phyloP scores from a whole-genome alignment of 2,329 filamentous ascomycete genomes.

The Amylocarpus encephaloides region DNA sequence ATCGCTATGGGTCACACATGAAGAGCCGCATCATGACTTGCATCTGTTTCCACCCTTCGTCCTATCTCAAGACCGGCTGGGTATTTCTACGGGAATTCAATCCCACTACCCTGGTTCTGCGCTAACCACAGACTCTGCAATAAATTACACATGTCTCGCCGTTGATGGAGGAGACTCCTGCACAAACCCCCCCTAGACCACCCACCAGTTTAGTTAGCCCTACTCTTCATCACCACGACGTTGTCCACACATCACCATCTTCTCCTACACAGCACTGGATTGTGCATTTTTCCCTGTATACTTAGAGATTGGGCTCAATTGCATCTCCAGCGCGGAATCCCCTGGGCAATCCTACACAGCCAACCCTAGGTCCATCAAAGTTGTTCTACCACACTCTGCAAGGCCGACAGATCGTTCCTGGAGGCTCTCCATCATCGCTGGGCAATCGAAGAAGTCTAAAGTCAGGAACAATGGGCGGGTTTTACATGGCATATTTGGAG shows the following conservation, averaged over 20 bases:
- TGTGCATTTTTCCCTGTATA: slow-evolving; percentile 36
- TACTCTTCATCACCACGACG: slow-evolving; percentile 31
- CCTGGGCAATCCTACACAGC: slow-evolving; percentile 22
- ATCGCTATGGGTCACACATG: slow-evolving; percentile 68
- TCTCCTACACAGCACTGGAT: slow-evolving; percentile 27
- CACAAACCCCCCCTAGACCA: slow-evolving; percentile 30
- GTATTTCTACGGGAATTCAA: slow-evolving; percentile 26
- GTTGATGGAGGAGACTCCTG: slow-evolving; percentile 41
- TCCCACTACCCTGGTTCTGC: slow-evolving; percentile 29
- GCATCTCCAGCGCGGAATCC: slow-evolving; percentile 35
- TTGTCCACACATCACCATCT: slow-evolving; percentile 29
- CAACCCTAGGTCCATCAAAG: slow-evolving; percentile 23
- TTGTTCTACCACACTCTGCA: slow-evolving; percentile 26
- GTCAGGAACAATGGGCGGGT: slow-evolving; percentile 49
- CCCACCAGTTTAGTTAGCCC: slow-evolving; percentile 31
- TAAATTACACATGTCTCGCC: slow-evolving; percentile 60
- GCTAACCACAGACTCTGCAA: slow-evolving; percentile 40
- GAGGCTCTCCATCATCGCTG: slow-evolving; percentile 15
- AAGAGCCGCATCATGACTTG: slow-evolving; percentile 55
- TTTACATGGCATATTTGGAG: slow-evolving; percentile 49
- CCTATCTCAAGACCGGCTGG: slow-evolving; percentile 33
- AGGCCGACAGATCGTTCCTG: slow-evolving; percentile 19
- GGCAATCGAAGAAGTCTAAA: slow-evolving; percentile 18
- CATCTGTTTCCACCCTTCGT: slow-evolving; percentile 33
- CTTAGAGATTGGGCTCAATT: slow-evolving; percentile 47